Evolutionary conservation across 2,329 filamentous ascomycete species (phyloP).

Genomic region (Alternaria novae-zelandiae): DNA sequence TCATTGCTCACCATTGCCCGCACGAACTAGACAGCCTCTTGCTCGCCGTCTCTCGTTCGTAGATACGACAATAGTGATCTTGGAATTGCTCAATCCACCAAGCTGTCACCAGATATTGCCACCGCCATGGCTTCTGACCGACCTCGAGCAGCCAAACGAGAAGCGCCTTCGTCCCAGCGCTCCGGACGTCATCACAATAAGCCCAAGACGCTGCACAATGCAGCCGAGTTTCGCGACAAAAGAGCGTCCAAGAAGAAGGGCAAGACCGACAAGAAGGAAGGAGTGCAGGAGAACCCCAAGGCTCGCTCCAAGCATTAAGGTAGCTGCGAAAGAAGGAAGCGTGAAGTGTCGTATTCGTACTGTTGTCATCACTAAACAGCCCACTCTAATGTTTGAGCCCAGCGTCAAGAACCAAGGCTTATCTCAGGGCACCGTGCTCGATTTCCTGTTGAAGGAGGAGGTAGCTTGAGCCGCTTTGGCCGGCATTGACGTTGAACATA

Average conservation of each 20-base stretch:
- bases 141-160: not conserved
- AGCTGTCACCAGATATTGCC: not conserved
- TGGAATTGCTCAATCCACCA: not conserved
- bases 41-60: not conserved
- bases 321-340: not conserved
- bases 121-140: not conserved
- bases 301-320: no score
- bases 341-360: not conserved
- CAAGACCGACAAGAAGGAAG: not conserved
- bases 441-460: not conserved
- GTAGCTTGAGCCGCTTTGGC: not conserved
- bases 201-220: not conserved
- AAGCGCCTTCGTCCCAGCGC: not conserved
- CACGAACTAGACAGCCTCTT: not conserved
- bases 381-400: not conserved
- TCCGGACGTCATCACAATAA: not conserved
- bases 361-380: not conserved
- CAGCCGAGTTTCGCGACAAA: not conserved
- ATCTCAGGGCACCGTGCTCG: not conserved
- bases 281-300: no score
- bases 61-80: not conserved
- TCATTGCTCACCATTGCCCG: not conserved
- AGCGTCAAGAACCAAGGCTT: not conserved
- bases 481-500: not conserved
- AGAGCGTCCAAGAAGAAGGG: not conserved